These are phyloP conservation scores for Colletotrichum brevisporum DNA, from an alignment of 2,329 filamentous ascomycete species.

Conservation along the genomic window DNA sequence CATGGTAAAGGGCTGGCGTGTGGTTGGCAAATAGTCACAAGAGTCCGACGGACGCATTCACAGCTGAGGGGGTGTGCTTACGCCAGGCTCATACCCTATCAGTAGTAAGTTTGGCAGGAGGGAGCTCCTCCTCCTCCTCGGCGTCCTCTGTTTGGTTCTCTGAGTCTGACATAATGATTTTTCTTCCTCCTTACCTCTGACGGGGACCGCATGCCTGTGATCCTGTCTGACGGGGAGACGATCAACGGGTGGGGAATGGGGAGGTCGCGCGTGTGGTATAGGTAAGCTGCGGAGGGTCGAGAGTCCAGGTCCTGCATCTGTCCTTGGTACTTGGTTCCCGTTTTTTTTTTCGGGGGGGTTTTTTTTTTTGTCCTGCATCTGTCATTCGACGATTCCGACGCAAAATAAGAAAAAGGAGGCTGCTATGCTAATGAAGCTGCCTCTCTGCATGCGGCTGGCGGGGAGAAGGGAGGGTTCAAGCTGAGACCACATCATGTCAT, in stretches of 20 bases:
- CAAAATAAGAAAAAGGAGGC: slow-evolving; percentile 14
- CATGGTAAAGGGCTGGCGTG: neutral
- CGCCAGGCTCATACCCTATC: neutral
- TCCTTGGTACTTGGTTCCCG: no score
- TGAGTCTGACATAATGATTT: slow-evolving; percentile 16
- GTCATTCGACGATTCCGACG: slow-evolving; percentile 28
- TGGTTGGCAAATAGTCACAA: slow-evolving; percentile 18
- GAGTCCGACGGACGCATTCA: slow-evolving; percentile 24
- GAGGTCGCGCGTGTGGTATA: slow-evolving; percentile 8
- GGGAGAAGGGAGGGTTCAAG: neutral
- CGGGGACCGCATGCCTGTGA: slow-evolving; percentile 19
- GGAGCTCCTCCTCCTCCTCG: slow-evolving; percentile 12
- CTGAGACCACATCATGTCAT: slow-evolving; percentile 32
- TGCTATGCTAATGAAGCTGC: slow-evolving; percentile 7
- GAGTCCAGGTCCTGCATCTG: slow-evolving; percentile 22
- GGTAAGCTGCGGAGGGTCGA: slow-evolving; percentile 21
- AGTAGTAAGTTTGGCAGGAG: neutral
- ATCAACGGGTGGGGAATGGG: slow-evolving; percentile 13
- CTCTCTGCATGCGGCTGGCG: slow-evolving; percentile 32
- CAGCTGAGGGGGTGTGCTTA: slow-evolving; percentile 32
- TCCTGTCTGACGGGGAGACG: slow-evolving; percentile 27
- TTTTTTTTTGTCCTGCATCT: slow-evolving; percentile 27
- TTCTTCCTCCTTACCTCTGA: neutral
- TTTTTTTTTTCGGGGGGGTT: no score
- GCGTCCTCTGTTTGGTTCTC: neutral